These are phyloP conservation scores for Lathyrus oleraceus DNA, from an alignment of 306 rosid species.

Conservation along the genomic window DNA sequence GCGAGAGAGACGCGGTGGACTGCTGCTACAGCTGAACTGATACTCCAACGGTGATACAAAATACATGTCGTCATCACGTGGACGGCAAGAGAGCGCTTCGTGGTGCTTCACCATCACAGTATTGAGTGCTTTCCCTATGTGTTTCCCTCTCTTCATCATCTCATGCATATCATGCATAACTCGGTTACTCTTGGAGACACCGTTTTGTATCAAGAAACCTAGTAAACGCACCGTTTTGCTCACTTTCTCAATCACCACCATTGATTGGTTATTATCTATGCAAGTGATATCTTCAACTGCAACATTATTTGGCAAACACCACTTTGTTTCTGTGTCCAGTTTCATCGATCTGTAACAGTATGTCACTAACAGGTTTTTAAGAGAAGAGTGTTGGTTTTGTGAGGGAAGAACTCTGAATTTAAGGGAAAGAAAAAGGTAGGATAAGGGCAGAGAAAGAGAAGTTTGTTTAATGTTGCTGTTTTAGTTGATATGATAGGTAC, in stretches of 20 bases:
- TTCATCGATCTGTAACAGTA: constrained; percentile 31
- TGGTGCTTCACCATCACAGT: constrained; percentile 41
- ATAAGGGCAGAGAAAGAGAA: constrained; percentile 42
- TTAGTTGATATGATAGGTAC: constrained; percentile 19
- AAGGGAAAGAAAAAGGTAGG: constrained; percentile 33
- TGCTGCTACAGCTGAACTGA: constrained; percentile 53
- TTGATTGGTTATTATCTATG: constrained; percentile 36
- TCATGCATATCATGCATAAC: constrained; percentile 37
- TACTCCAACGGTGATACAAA: constrained; percentile 45
- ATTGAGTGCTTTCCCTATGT: constrained; percentile 45
- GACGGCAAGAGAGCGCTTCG: constrained; percentile 46
- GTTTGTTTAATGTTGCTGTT: constrained; percentile 37
- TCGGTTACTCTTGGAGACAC: constrained; percentile 36
- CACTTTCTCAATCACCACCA: constrained; percentile 39
- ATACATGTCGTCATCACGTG: constrained; percentile 41
- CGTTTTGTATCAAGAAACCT: constrained; percentile 39
- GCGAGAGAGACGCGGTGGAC: constrained; percentile 41
- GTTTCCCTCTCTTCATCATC: constrained; percentile 41
- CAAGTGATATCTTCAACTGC: constrained; percentile 38
- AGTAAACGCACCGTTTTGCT: constrained; percentile 50
- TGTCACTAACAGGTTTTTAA: not conserved
- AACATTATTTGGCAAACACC: constrained; percentile 32
- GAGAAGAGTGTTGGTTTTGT: constrained; percentile 31
- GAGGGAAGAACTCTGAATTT: constrained; percentile 6
- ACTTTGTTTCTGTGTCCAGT: constrained; percentile 5